phyloP scores from a whole-genome alignment of 441 rosid species.

The Erodium trifolium region DNA sequence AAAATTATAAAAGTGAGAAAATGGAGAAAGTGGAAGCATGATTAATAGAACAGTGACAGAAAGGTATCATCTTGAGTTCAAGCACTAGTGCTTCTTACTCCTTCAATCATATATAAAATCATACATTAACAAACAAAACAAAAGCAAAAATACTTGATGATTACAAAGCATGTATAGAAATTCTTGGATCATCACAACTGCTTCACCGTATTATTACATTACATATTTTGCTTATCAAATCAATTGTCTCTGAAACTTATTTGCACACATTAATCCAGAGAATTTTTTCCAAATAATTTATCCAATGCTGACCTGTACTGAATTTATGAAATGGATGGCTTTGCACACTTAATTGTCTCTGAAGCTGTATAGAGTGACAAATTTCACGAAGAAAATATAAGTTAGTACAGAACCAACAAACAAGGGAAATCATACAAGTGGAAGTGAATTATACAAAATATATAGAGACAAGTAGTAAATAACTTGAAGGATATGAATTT shows the following conservation, averaged over 20 bases:
- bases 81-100: not conserved
- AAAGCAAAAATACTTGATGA: not conserved
- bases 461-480: not conserved
- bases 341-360: constrained; percentile 62
- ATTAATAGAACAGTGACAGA: not conserved
- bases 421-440: not conserved
- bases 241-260: not conserved
- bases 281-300: not conserved
- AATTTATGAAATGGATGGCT: constrained; percentile 85
- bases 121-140: not conserved
- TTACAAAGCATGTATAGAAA: not conserved
- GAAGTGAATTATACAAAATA: not conserved
- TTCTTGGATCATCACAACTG: not conserved
- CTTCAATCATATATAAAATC: not conserved
- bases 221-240: not conserved
- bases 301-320: constrained; percentile 53
- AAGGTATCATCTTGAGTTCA: not conserved
- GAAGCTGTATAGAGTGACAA: constrained; percentile 39
- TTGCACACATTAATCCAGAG: not conserved
- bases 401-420: constrained; percentile 12
- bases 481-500: not conserved
- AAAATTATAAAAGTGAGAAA: not conserved
- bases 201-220: not conserved
- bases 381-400: not conserved
- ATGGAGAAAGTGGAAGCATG: not conserved